Percentiles rank a stretch among this genome's conserved stretches.
phyloP scores from a whole-genome alignment of 1,139 yeast species.

The Magnusiomyces suaveolens region DNA sequence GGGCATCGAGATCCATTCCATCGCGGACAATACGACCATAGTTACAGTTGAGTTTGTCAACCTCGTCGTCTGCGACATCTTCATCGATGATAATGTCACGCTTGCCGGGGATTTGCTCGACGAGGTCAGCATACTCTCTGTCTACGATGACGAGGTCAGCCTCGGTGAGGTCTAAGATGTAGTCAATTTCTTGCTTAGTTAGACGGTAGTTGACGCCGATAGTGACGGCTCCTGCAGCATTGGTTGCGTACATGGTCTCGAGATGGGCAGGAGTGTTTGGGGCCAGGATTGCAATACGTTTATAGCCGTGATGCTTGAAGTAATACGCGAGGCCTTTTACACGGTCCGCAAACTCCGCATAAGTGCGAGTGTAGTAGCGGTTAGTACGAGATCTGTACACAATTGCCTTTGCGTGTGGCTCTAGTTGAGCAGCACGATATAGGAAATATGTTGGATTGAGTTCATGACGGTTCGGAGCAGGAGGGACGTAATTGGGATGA shows the following conservation, averaged over 20 bases:
- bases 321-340: slow-evolving; percentile 29
- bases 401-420: slow-evolving; percentile 31
- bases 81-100: slow-evolving; percentile 26
- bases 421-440: slow-evolving; percentile 31
- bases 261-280: slow-evolving; percentile 36
- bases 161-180: slow-evolving; percentile 28
- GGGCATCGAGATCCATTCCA: slow-evolving; percentile 20
- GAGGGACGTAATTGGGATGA: slow-evolving; percentile 6
- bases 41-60: slow-evolving; percentile 18
- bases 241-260: slow-evolving; percentile 32
- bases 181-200: slow-evolving; percentile 28
- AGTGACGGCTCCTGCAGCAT: slow-evolving; percentile 31
- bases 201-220: slow-evolving; percentile 33
- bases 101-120: slow-evolving; percentile 16
- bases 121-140: slow-evolving; percentile 27
- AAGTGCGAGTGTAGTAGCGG: slow-evolving; percentile 24
- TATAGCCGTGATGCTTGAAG: slow-evolving; percentile 23
- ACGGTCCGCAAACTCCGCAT: slow-evolving; percentile 27
- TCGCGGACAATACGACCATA: slow-evolving; percentile 25
- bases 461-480: slow-evolving; percentile 24
- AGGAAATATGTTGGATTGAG: slow-evolving; percentile 33
- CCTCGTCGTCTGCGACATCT: slow-evolving; percentile 22
- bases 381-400: slow-evolving; percentile 27
- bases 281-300: slow-evolving; percentile 30
- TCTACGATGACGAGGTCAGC: slow-evolving; percentile 32